phyloP scores from a whole-genome alignment of 345 rosid species.

The Reutealis trisperma region DNA sequence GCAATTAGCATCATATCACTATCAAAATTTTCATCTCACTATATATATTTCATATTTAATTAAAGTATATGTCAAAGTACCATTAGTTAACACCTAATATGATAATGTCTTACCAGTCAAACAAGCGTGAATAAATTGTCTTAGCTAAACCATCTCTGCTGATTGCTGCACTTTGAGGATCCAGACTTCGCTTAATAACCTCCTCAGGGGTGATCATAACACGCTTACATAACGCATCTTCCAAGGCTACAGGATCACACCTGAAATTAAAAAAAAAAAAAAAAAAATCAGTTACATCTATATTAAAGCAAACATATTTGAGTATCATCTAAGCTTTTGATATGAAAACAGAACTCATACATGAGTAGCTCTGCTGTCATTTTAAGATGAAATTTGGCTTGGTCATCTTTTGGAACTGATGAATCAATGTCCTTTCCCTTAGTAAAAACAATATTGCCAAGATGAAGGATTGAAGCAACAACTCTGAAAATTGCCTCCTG shows the following conservation, averaged over 20 bases:
- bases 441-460: constrained; percentile 77
- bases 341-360: constrained; percentile 39
- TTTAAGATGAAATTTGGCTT: constrained; percentile 73
- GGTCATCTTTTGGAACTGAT: constrained; percentile 79
- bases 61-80: background rate
- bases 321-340: constrained; percentile 1
- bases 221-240: constrained; percentile 95
- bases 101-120: constrained; percentile 67
- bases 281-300: background rate
- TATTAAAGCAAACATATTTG: constrained; percentile 1
- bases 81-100: background rate
- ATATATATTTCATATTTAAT: constrained; percentile 3
- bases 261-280: constrained; percentile 36
- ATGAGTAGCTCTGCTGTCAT: constrained; percentile 83
- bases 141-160: constrained; percentile 94
- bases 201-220: constrained; percentile 98
- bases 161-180: constrained; percentile 79
- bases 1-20: background rate
- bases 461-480: constrained; percentile 84
- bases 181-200: constrained; percentile 86
- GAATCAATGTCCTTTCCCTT: constrained; percentile 90
- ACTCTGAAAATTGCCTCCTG: constrained; percentile 97
- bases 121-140: constrained; percentile 82
- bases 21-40: background rate
- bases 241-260: constrained; percentile 73